Evolutionary conservation across 2,329 filamentous ascomycete genomes (phyloP).

Genomic region (Colletotrichum orbiculare): DNA sequence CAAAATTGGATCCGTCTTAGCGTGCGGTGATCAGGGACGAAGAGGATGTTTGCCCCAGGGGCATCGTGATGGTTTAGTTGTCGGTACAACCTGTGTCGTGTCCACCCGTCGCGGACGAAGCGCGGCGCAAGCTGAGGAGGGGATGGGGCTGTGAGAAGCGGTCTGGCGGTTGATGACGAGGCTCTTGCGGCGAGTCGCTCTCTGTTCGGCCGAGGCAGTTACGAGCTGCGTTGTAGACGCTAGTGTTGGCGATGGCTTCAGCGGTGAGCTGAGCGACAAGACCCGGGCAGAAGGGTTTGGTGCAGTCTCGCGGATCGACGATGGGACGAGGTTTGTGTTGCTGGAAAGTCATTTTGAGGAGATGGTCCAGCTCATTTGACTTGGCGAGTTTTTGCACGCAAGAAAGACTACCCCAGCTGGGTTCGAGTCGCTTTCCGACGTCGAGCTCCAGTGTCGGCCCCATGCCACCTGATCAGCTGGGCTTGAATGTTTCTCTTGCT

Average conservation of each 20-base stretch:
- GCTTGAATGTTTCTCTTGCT: too few species aligned
- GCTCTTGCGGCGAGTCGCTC: background rate
- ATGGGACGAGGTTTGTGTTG: background rate
- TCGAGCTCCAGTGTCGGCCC: too few species aligned
- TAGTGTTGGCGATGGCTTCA: background rate
- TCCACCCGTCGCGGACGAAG: background rate
- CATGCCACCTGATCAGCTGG: too few species aligned
- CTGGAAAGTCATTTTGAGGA: background rate
- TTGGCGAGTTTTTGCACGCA: background rate
- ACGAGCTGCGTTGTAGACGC: background rate
- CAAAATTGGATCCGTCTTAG: conserved; percentile 10
- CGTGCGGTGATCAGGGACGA: conserved; percentile 25
- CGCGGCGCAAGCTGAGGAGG: conserved; percentile 4
- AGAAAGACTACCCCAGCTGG: too few species aligned
- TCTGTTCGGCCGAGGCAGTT: conserved; percentile 1
- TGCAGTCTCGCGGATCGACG: conserved; percentile 9
- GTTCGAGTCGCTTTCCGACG: too few species aligned
- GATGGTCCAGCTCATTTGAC: background rate
- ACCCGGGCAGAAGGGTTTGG: background rate
- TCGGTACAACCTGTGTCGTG: background rate
- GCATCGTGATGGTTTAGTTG: conserved; percentile 14
- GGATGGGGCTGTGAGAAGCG: background rate
- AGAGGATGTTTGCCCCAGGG: conserved; percentile 19
- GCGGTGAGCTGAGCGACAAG: too few species aligned
- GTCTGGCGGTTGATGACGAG: background rate